These are phyloP conservation scores for Neurospora sp. DNA, from an alignment of 495 filamentous ascomycete genomes.

Conservation along the genomic window DNA sequence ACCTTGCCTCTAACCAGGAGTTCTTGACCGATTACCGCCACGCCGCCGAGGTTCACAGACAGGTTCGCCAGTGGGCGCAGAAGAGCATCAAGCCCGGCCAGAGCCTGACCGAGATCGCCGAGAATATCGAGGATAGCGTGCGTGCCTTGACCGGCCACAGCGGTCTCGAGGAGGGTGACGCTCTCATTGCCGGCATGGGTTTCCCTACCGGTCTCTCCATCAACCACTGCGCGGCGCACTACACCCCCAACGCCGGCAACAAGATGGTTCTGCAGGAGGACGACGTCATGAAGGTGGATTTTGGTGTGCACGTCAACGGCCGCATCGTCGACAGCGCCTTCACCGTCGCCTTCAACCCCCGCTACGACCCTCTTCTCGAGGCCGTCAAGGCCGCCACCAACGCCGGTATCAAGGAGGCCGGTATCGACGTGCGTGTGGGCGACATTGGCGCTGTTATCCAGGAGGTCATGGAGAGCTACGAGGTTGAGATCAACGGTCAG, in stretches of 20 bases:
- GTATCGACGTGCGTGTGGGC: constrained; percentile 69
- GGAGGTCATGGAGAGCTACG: constrained; percentile 84
- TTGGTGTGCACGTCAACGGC: constrained; percentile 84
- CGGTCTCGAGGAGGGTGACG: constrained; percentile 71
- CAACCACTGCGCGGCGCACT: constrained; percentile 85
- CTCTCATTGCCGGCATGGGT: constrained; percentile 70
- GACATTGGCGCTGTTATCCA: constrained; percentile 72
- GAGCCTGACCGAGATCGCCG: constrained; percentile 69
- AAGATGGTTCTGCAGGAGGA: constrained; percentile 70
- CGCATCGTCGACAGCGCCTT: constrained; percentile 90
- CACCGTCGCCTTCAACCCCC: constrained; percentile 76
- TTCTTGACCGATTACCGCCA: constrained; percentile 82
- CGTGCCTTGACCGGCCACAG: constrained; percentile 67
- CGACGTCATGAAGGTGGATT: constrained; percentile 91
- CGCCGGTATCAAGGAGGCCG: constrained; percentile 73
- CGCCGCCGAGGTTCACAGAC: constrained; percentile 78
- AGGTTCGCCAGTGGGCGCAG: constrained; percentile 76
- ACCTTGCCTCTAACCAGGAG: constrained; percentile 56
- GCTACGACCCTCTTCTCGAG: constrained; percentile 71
- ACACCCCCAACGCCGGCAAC: constrained; percentile 83
- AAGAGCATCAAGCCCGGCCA: constrained; percentile 73
- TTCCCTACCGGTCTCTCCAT: constrained; percentile 82
- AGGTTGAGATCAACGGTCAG: constrained; percentile 66
- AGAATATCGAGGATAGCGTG: constrained; percentile 78
- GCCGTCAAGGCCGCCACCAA: constrained; percentile 84